These are phyloP conservation scores for Zea mays DNA, from an alignment of 176 grass and related monocot genomes.

Conservation along the genomic window Zm-B73-REFERENCE-NAM-5.0 NC_050104.1:148071501-148072000, in stretches of 20 bases:
- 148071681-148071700: constrained; percentile 41
- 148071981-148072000: constrained; percentile 1
- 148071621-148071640: constrained; percentile 65
- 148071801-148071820: constrained; percentile 91
- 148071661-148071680: constrained; percentile 39
- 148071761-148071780: constrained; percentile 52
- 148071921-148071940: constrained; percentile 34
- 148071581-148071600: constrained; percentile 69
- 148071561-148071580: constrained; percentile 79
- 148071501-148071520: constrained; percentile 68
- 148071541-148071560: constrained; percentile 79
- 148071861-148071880: constrained; percentile 54
- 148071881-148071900: constrained; percentile 88
- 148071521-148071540: constrained; percentile 90
- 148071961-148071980: neutral
- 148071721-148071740: constrained; percentile 60
- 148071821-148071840: constrained; percentile 96
- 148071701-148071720: constrained; percentile 42
- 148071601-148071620: constrained; percentile 64
- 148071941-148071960: neutral
- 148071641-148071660: constrained; percentile 79
- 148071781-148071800: constrained; percentile 94
- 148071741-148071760: constrained; percentile 55
- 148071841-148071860: constrained; percentile 79
- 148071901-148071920: constrained; percentile 84